Evolutionary conservation across 495 filamentous ascomycete genomes (phyloP).

Genomic region (Emericellopsis terricola): DNA sequence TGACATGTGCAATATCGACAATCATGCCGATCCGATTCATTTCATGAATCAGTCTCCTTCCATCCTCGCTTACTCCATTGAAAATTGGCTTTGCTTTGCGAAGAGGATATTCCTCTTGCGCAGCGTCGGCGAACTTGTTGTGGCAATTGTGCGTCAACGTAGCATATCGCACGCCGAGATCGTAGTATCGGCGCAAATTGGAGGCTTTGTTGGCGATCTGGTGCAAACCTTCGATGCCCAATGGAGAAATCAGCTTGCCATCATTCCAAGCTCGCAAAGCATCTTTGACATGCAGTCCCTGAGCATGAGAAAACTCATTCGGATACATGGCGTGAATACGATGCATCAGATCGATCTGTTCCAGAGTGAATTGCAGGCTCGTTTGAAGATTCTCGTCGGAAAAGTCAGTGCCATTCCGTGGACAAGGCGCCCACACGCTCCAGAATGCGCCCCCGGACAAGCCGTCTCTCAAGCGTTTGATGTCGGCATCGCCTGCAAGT

Average conservation of each 20-base stretch:
- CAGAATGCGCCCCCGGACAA: constrained; percentile 68
- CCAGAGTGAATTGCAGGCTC: constrained; percentile 47
- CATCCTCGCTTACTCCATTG: constrained; percentile 50
- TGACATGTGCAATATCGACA: constrained; percentile 52
- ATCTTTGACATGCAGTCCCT: constrained; percentile 31
- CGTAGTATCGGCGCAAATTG: constrained; percentile 55
- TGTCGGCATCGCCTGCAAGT: constrained; percentile 56
- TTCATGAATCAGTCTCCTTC: constrained; percentile 47
- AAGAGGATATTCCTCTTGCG: constrained; percentile 32
- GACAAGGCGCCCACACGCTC: constrained; percentile 73
- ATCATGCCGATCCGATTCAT: constrained; percentile 75
- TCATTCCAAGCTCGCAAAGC: constrained; percentile 41
- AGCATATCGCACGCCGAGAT: constrained; percentile 74
- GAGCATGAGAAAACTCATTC: constrained; percentile 39
- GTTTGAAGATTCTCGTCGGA: constrained; percentile 46
- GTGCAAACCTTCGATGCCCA: constrained; percentile 84
- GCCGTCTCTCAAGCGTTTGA: constrained; percentile 43
- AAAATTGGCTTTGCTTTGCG: constrained; percentile 30
- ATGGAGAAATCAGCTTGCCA: constrained; percentile 41
- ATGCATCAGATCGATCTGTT: constrained; percentile 68
- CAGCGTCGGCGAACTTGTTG: constrained; percentile 77
- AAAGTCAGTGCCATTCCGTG: constrained; percentile 50
- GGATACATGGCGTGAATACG: constrained; percentile 55
- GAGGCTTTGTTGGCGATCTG: constrained; percentile 80
- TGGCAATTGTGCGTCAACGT: constrained; percentile 91